These are phyloP conservation scores for Gossypium turneri DNA, from an alignment of 345 rosid species.

Conservation along the genomic window DNA sequence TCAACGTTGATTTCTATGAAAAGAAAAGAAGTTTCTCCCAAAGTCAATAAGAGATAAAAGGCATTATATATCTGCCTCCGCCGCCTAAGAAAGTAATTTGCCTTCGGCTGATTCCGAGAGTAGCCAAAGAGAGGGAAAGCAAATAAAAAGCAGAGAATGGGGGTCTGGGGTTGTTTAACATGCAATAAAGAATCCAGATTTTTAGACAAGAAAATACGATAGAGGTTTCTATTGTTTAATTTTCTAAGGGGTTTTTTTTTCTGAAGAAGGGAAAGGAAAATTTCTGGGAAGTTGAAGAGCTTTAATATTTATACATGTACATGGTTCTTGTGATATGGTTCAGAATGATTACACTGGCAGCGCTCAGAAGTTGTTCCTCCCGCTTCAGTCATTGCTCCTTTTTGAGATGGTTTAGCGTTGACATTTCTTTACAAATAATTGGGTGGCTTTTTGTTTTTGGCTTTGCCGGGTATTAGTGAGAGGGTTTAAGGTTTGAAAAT, in stretches of 20 bases:
- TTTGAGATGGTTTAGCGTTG: slow-evolving; percentile 12
- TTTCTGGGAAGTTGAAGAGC: slow-evolving; percentile 36
- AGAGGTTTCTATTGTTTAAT: neutral
- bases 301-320: neutral
- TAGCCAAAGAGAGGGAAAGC: neutral
- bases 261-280: neutral
- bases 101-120: slow-evolving; percentile 30
- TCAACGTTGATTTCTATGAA: neutral
- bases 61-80: slow-evolving; percentile 1
- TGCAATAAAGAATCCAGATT: slow-evolving; percentile 19
- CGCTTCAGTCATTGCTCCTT: slow-evolving; percentile 22
- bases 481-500: slow-evolving; percentile 33
- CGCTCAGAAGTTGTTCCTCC: slow-evolving; percentile 60
- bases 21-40: neutral
- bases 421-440: neutral
- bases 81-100: slow-evolving; percentile 26
- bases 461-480: neutral
- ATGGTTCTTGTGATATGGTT: slow-evolving; percentile 29
- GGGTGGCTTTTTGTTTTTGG: neutral
- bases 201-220: slow-evolving; percentile 10
- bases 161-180: slow-evolving; percentile 7
- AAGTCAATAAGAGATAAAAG: neutral
- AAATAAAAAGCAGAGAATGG: neutral
- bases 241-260: neutral
- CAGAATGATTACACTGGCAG: slow-evolving; percentile 67